Percentiles rank a stretch among this genome's conserved stretches.
phyloP scores from a whole-genome alignment of 2,329 filamentous ascomycete genomes.

The Claviceps sp. region DNA sequence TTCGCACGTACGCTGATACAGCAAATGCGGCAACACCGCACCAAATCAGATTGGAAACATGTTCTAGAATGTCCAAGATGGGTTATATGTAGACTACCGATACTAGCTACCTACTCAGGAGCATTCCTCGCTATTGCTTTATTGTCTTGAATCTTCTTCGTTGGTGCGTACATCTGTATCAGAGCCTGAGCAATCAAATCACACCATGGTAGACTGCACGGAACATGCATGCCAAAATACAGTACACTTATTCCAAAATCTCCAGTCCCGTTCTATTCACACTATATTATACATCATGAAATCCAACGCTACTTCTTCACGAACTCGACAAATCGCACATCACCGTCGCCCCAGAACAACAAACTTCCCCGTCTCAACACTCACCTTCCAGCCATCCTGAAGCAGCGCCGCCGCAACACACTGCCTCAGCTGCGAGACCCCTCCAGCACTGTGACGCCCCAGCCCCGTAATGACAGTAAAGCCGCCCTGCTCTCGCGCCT shows the following conservation, averaged over 20 bases:
- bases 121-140: no score
- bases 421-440: conserved; percentile 61
- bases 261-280: not conserved
- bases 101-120: no score
- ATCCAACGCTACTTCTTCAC: not conserved
- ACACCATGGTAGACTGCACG: no score
- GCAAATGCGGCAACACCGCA: no score
- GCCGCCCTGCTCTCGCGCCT: conserved; percentile 31
- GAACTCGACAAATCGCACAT: not conserved
- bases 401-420: conserved; percentile 66
- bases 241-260: not conserved
- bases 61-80: no score
- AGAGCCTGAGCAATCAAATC: no score
- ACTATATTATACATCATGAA: not conserved
- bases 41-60: no score
- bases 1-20: no score
- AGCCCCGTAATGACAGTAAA: conserved; percentile 71
- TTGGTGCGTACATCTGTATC: no score
- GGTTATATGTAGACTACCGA: no score
- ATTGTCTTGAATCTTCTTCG: no score
- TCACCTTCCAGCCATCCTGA: conserved; percentile 71
- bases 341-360: conserved; percentile 48
- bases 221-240: not conserved
- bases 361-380: conserved; percentile 57
- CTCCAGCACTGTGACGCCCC: conserved; percentile 65